Conservation (phyloP, 2,329 filamentous ascomycete species). For the Leptographium procerum region DNA sequence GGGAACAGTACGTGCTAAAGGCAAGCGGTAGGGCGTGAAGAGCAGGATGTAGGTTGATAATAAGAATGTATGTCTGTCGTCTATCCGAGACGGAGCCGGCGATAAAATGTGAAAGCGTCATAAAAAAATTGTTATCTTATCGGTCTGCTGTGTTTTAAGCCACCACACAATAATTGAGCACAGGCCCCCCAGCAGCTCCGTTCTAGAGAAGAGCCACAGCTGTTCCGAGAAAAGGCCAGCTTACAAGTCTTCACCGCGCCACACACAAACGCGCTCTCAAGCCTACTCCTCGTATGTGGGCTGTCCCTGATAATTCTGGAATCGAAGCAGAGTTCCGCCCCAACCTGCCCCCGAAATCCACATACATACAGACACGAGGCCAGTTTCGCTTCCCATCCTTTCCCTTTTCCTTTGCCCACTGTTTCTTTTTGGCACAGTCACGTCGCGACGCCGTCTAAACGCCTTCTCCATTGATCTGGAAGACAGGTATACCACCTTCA, state of each 20-base stretch:
- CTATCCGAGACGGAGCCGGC: background rate
- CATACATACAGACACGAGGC: background rate
- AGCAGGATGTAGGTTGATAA: background rate
- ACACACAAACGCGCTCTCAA: constrained; percentile 4
- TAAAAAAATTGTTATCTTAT: constrained; percentile 3
- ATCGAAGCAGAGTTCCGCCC: background rate
- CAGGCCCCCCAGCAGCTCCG: background rate
- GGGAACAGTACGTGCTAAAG: background rate
- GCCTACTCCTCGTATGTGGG: background rate
- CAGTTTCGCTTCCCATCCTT: background rate
- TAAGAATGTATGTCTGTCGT: too few species aligned
- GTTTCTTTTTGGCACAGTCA: background rate
- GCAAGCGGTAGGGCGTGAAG: background rate
- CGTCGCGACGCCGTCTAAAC: background rate
- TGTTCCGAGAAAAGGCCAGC: constrained; percentile 15
- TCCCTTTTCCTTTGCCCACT: background rate
- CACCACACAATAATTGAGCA: background rate
- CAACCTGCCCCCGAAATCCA: background rate
- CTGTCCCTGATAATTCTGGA: background rate
- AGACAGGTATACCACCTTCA: background rate
- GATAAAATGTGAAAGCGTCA: background rate
- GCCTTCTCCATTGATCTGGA: background rate
- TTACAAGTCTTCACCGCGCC: constrained; percentile 10
- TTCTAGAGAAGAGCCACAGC: background rate
- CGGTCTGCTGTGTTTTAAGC: background rate